Conservation (phyloP, 768 basidiomycete species). For the Podaxis carcinomalis region DNA sequence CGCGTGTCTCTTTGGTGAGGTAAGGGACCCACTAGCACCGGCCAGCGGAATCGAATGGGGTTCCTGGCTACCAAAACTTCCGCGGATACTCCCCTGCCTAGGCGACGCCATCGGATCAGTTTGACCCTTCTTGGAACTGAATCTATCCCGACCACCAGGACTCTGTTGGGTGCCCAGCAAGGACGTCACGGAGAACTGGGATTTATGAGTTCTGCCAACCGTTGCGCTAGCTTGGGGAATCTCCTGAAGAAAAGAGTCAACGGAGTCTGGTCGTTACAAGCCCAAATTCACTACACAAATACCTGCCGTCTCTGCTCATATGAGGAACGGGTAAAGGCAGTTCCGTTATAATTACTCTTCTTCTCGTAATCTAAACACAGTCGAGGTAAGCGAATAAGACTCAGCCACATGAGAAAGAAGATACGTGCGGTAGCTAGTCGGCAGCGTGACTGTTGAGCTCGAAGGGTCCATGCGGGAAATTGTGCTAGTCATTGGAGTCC, state of each 20-base stretch:
- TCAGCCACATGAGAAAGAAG: neutral
- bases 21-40: neutral
- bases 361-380: neutral
- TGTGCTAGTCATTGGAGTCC: neutral
- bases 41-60: neutral
- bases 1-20: neutral
- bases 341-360: neutral
- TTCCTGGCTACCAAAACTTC: neutral
- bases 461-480: neutral
- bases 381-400: neutral
- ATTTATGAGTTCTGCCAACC: neutral
- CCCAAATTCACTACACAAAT: neutral
- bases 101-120: neutral
- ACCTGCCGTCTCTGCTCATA: neutral
- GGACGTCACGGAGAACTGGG: conserved; percentile 1
- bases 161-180: neutral
- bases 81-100: neutral
- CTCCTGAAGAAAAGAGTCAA: neutral
- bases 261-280: neutral
- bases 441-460: neutral
- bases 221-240: neutral
- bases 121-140: neutral
- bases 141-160: neutral
- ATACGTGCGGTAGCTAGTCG: neutral
- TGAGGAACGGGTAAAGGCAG: neutral